These are phyloP conservation scores for Lepidopterella palustris DNA, from an alignment of 495 filamentous ascomycete genomes.

Conservation along the genomic window DNA sequence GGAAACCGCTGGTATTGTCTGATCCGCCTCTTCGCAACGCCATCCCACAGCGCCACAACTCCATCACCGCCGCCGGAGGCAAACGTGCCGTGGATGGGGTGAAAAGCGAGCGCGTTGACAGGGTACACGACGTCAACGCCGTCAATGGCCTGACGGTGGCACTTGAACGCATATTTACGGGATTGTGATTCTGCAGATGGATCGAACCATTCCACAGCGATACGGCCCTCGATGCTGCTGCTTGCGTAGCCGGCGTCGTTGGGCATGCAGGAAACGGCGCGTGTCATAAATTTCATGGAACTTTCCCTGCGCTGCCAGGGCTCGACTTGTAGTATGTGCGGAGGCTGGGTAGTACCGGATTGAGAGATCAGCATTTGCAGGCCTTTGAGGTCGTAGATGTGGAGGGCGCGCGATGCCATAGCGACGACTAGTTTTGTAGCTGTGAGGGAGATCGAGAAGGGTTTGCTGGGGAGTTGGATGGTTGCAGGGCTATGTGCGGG, in stretches of 20 bases:
- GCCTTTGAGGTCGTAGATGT: conserved; percentile 84
- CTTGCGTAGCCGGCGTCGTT: conserved; percentile 87
- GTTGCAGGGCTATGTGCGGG: conserved; percentile 44
- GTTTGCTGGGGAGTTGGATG: conserved; percentile 71
- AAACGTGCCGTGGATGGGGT: conserved; percentile 86
- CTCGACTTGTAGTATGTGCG: conserved; percentile 51
- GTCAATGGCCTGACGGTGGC: conserved; percentile 67
- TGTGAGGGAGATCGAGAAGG: conserved; percentile 76
- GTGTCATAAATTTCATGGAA: conserved; percentile 89
- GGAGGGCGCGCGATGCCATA: conserved; percentile 83
- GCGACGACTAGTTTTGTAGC: conserved; percentile 83
- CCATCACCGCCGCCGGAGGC: conserved; percentile 91
- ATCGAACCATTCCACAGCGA: conserved; percentile 97
- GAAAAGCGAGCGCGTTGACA: conserved; percentile 88
- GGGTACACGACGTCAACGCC: conserved; percentile 87
- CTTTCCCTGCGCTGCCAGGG: conserved; percentile 90
- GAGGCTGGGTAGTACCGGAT: conserved; percentile 33
- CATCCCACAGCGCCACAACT: conserved; percentile 94
- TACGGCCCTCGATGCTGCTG: conserved; percentile 82
- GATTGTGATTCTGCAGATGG: conserved; percentile 74
- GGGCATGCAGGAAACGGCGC: conserved; percentile 93
- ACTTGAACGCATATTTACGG: conserved; percentile 97
- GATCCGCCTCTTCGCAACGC: conserved; percentile 81
- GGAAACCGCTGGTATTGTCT: conserved; percentile 80
- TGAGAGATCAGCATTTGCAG: conserved; percentile 51